These are phyloP conservation scores for Pterocarpus macrocarpus DNA, from an alignment of 306 rosid species.

Conservation along the genomic window DNA sequence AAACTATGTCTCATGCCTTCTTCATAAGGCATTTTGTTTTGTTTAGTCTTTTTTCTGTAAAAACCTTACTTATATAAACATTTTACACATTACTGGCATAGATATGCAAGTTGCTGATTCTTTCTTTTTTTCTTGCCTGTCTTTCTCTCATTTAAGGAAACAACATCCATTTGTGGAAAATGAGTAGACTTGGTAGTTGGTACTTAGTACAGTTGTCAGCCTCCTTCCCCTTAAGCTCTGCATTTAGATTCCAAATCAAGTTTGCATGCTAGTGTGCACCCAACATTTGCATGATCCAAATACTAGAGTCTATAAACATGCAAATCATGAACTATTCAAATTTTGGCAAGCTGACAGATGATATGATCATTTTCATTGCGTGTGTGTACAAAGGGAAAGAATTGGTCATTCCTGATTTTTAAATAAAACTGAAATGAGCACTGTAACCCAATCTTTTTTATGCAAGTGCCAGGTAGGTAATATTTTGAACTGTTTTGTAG, in stretches of 20 bases:
- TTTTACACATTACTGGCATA: background rate
- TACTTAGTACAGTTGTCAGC: background rate
- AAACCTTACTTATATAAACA: background rate
- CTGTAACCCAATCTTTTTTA: background rate
- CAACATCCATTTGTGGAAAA: background rate
- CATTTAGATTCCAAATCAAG: conserved; percentile 12
- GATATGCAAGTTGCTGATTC: background rate
- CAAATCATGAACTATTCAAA: background rate
- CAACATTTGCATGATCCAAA: conserved; percentile 2
- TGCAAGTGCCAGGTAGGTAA: no score
- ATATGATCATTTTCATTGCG: background rate
- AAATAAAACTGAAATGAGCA: background rate
- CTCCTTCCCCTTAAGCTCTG: conserved; percentile 5
- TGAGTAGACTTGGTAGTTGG: background rate
- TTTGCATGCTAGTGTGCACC: conserved; percentile 11
- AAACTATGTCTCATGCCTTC: background rate
- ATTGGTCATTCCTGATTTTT: background rate
- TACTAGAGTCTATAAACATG: conserved; percentile 13
- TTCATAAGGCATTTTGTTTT: background rate
- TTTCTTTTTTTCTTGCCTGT: background rate
- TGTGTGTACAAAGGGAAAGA: conserved; percentile 34
- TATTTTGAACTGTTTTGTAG: background rate
- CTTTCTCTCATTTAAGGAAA: background rate
- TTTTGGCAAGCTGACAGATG: background rate
- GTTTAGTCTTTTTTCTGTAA: background rate